These are phyloP conservation scores for Elsinoe ampelina DNA, from an alignment of 2,329 filamentous ascomycete genomes.

Conservation along the genomic window DNA sequence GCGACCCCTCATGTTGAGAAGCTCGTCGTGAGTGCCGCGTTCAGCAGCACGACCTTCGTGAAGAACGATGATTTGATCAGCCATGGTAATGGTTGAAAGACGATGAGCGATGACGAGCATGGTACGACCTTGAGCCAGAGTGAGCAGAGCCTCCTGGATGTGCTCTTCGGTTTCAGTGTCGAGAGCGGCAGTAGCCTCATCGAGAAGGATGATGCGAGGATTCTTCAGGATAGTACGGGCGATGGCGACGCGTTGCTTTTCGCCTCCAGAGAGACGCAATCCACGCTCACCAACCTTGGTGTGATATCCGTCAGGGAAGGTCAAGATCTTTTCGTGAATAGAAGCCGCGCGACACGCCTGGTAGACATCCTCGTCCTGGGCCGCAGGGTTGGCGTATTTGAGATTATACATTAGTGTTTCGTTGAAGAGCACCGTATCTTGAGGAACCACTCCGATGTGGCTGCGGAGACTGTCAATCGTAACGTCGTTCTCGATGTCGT, in stretches of 20 bases:
- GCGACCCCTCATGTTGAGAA: conserved; percentile 38
- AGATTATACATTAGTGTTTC: conserved; percentile 93
- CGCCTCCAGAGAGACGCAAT: conserved; percentile 75
- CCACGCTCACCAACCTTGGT: conserved; percentile 90
- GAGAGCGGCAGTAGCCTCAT: conserved; percentile 85
- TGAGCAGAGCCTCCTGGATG: conserved; percentile 78
- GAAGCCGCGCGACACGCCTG: conserved; percentile 76
- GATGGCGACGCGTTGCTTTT: conserved; percentile 90
- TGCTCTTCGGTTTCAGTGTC: conserved; percentile 90
- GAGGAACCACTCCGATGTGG: conserved; percentile 91
- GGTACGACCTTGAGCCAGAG: conserved; percentile 74
- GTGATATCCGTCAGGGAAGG: conserved; percentile 77
- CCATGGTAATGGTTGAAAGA: conserved; percentile 46
- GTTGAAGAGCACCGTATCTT: conserved; percentile 93
- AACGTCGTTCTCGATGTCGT: conserved; percentile 65
- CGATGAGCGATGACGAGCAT: conserved; percentile 87
- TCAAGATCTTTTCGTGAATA: conserved; percentile 85
- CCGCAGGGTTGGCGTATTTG: conserved; percentile 73
- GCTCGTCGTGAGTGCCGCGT: conserved; percentile 42
- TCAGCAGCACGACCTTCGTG: conserved; percentile 45
- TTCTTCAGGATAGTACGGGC: conserved; percentile 88
- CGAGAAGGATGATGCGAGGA: conserved; percentile 81
- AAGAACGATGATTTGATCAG: conserved; percentile 48
- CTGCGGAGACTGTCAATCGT: conserved; percentile 88
- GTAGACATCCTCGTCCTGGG: conserved; percentile 72